Percentiles rank a stretch among this genome's conserved stretches.
Evolutionary conservation across 345 rosid species (phyloP).

Genomic region (Dovyalis caffra): DNA sequence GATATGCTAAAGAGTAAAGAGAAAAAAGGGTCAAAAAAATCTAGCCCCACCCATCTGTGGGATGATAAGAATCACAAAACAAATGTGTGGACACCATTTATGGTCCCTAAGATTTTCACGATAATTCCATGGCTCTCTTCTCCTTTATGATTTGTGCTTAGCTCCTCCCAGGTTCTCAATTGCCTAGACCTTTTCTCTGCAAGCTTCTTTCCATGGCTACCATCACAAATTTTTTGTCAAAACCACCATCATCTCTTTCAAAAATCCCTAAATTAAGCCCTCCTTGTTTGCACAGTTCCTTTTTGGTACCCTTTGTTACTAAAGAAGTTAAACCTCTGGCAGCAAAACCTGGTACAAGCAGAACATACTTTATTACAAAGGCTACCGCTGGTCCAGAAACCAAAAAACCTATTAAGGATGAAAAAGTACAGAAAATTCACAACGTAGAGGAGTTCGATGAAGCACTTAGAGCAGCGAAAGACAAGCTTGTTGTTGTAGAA

Average conservation of each 20-base stretch:
- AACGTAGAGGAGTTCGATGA: slow-evolving; percentile 72
- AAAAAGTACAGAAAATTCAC: slow-evolving; percentile 63
- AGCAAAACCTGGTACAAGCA: slow-evolving; percentile 6
- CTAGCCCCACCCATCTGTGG: background rate
- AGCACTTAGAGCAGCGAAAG: slow-evolving; percentile 58
- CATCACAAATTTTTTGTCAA: slow-evolving; percentile 47
- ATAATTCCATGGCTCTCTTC: background rate
- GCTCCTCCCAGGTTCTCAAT: background rate
- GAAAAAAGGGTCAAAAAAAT: background rate
- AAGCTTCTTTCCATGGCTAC: slow-evolving; percentile 43
- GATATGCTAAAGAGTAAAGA: background rate
- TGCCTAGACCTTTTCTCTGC: background rate
- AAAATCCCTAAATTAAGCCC: slow-evolving; percentile 17
- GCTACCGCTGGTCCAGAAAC: slow-evolving; percentile 54
- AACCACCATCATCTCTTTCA: slow-evolving; percentile 39
- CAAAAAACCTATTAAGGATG: slow-evolving; percentile 42
- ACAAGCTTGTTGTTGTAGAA: slow-evolving; percentile 79
- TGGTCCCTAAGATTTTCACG: background rate
- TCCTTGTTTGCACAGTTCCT: slow-evolving; percentile 24
- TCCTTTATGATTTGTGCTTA: background rate
- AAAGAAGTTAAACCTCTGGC: background rate
- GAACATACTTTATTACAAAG: slow-evolving; percentile 15
- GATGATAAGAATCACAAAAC: background rate
- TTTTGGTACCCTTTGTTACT: slow-evolving; percentile 8
- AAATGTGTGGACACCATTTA: slow-evolving; percentile 1